phyloP scores from a whole-genome alignment of 2,329 filamentous ascomycete species.

The Fusarium citri region DNA sequence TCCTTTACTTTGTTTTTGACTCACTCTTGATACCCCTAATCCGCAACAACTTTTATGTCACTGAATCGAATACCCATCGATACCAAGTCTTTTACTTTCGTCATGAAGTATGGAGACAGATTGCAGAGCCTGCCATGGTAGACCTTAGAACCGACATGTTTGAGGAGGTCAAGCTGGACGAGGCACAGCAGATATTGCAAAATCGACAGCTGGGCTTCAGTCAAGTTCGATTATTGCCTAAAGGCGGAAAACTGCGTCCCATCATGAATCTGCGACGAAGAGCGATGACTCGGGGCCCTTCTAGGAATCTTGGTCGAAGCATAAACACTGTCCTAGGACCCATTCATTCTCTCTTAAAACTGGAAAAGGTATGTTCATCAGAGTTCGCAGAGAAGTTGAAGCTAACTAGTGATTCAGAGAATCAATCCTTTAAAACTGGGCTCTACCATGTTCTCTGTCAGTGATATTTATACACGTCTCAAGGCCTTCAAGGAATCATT shows the following conservation, averaged over 20 bases:
- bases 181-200: conserved; percentile 68
- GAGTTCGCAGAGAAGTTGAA: background rate
- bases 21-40: conserved; percentile 90
- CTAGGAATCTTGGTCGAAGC: conserved; percentile 67
- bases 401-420: conserved; percentile 46
- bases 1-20: conserved; percentile 93
- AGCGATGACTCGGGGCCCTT: conserved; percentile 65
- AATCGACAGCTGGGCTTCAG: conserved; percentile 78
- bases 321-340: conserved; percentile 71
- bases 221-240: conserved; percentile 84
- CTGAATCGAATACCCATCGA: conserved; percentile 84
- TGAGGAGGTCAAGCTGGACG: conserved; percentile 74
- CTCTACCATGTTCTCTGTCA: conserved; percentile 82
- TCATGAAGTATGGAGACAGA: conserved; percentile 86
- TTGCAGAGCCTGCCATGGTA: conserved; percentile 79
- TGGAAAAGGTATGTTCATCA: conserved; percentile 72
- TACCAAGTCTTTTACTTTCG: conserved; percentile 93
- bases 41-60: conserved; percentile 91
- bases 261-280: conserved; percentile 87
- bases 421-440: conserved; percentile 73
- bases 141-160: conserved; percentile 79
- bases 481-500: conserved; percentile 73
- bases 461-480: conserved; percentile 81
- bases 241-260: conserved; percentile 78
- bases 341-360: conserved; percentile 79